Percentiles rank a stretch among this genome's conserved stretches.
Evolutionary conservation across 441 rosid genomes (phyloP).

Genomic region (Euphorbia celastroides): DNA sequence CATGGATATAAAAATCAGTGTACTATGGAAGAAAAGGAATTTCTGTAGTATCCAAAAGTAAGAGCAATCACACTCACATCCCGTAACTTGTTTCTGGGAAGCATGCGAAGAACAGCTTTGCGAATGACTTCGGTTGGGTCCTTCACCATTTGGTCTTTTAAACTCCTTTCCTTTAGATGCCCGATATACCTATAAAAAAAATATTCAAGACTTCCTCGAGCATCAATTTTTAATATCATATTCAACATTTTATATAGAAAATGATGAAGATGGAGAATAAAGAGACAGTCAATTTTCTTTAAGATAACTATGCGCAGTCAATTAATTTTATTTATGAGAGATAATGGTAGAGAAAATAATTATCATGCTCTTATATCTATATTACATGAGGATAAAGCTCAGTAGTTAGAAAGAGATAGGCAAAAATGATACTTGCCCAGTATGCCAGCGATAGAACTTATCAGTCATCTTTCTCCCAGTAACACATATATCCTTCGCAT

Average conservation of each 20-base stretch:
- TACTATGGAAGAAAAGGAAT: not conserved
- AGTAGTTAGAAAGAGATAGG: constrained; percentile 1
- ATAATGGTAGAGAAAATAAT: not conserved
- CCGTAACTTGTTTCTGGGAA: constrained; percentile 93
- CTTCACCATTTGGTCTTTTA: constrained; percentile 89
- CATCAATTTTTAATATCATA: not conserved
- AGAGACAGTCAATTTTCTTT: not conserved
- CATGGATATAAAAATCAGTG: not conserved
- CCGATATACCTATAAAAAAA: constrained; percentile 66
- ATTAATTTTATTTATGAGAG: not conserved
- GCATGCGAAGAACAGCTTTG: constrained; percentile 96
- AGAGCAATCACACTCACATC: constrained; percentile 67
- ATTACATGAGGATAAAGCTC: constrained; percentile 1
- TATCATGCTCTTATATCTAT: not conserved
- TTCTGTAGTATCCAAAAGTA: not conserved
- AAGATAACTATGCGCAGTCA: not conserved
- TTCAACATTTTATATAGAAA: not conserved
- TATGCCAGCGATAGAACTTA: constrained; percentile 92
- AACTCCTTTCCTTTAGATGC: constrained; percentile 87
- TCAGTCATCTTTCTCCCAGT: constrained; percentile 95
- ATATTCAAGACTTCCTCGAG: constrained; percentile 1
- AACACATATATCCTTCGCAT: constrained; percentile 82
- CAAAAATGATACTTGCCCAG: constrained; percentile 67
- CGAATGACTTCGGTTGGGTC: constrained; percentile 98
- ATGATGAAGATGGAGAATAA: not conserved